Evolutionary conservation across 164 flowering plant species (phyloP).

Genomic region (Liriodendron chinense): DNA sequence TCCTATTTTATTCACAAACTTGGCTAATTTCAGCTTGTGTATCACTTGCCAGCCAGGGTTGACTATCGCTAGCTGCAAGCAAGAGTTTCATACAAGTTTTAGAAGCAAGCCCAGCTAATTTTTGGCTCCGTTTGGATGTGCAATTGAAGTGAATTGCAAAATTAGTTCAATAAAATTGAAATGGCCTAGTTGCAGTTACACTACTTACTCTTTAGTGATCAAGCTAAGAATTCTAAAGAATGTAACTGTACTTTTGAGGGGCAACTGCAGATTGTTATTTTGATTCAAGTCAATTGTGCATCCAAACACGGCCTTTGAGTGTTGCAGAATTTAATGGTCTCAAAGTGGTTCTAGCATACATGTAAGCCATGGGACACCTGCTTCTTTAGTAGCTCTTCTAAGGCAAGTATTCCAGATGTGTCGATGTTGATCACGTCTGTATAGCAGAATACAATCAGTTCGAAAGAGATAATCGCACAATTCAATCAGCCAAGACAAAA

Average conservation of each 20-base stretch:
- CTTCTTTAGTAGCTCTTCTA: slow-evolving; percentile 60
- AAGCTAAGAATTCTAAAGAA: no score
- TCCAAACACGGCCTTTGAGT: not conserved
- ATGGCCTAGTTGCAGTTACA: no score
- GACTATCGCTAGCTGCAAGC: slow-evolving; percentile 62
- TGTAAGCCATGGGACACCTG: slow-evolving; percentile 35
- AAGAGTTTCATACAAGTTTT: not conserved
- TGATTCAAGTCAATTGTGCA: no score
- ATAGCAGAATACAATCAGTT: not conserved
- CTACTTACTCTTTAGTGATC: no score
- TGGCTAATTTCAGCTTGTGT: slow-evolving; percentile 60
- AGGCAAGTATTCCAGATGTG: slow-evolving; percentile 56
- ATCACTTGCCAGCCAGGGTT: slow-evolving; percentile 75
- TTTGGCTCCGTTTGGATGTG: no score
- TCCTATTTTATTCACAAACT: slow-evolving; percentile 56
- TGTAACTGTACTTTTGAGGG: no score
- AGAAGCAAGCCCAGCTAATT: not conserved
- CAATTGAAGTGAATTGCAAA: no score
- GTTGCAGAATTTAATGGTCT: not conserved
- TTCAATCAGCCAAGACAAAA: no score
- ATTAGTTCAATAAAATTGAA: no score
- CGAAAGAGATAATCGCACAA: not conserved
- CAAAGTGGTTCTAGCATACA: slow-evolving; percentile 24
- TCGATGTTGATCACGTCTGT: slow-evolving; percentile 64
- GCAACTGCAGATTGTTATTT: no score